Conservation (phyloP, 2,329 filamentous ascomycete genomes). For the Xylaria polymorpha region DNA sequence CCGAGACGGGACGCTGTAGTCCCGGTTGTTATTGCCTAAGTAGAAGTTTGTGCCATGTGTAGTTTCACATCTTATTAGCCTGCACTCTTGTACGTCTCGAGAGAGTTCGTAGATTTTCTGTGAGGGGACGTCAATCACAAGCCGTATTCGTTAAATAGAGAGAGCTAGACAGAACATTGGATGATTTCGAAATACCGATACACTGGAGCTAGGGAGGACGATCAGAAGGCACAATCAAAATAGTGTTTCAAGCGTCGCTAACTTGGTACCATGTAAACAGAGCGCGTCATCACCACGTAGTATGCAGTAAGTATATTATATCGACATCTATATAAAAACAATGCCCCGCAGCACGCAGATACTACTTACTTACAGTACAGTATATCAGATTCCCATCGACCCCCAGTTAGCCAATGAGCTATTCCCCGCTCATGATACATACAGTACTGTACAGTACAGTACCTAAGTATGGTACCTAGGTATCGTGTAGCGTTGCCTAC, state of each 20-base stretch:
- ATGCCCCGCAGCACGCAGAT: not conserved
- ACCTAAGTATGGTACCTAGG: not conserved
- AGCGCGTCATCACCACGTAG: too few species aligned
- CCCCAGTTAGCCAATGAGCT: not conserved
- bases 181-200: not conserved
- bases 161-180: not conserved
- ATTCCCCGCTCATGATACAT: too few species aligned
- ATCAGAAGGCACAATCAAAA: not conserved
- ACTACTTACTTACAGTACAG: too few species aligned
- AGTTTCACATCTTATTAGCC: conserved; percentile 23
- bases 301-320: too few species aligned
- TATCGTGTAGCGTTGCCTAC: not conserved
- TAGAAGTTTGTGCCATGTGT: conserved; percentile 14
- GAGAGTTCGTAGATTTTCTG: too few species aligned
- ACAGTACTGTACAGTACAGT: too few species aligned
- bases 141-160: not conserved
- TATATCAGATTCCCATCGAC: too few species aligned
- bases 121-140: not conserved
- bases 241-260: not conserved
- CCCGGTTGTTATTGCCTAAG: not conserved
- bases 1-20: conserved; percentile 15
- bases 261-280: not conserved
- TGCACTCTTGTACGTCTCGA: not conserved
- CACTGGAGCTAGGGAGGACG: not conserved
- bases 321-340: not conserved